phyloP scores from a whole-genome alignment of 2,329 filamentous ascomycete species.

The Zalaria sp. region DNA sequence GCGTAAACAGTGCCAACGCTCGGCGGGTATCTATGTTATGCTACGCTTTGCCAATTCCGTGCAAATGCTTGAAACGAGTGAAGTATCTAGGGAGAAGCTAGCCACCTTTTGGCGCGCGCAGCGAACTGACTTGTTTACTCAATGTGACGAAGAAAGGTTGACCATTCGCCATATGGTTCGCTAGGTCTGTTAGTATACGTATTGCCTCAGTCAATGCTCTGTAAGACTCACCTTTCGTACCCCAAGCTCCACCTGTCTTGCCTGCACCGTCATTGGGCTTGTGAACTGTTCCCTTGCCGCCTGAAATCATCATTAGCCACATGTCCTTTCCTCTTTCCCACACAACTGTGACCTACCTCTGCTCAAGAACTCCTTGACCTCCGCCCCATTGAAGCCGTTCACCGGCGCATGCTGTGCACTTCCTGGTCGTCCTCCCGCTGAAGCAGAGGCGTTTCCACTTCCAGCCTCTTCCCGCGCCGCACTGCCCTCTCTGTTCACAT shows the following conservation, averaged over 20 bases:
- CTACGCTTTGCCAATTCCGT: neutral
- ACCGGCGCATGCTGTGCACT: constrained; percentile 15
- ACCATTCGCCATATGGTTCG: constrained; percentile 27
- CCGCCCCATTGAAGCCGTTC: constrained; percentile 28
- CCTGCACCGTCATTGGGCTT: constrained; percentile 8
- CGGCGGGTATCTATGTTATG: neutral
- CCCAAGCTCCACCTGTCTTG: constrained; percentile 24
- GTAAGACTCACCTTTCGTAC: constrained; percentile 20
- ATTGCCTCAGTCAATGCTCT: neutral
- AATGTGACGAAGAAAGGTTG: constrained; percentile 31
- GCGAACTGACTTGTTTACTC: constrained; percentile 27
- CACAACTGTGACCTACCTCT: constrained; percentile 10
- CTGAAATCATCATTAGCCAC: constrained; percentile 7
- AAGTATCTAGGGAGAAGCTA: neutral
- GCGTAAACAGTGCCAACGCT: neutral
- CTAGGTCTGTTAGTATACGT: constrained; percentile 1
- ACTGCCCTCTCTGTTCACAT: neutral
- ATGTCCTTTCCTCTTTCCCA: too few species aligned
- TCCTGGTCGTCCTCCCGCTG: constrained; percentile 2
- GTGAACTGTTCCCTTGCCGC: constrained; percentile 13
- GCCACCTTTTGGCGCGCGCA: constrained; percentile 14
- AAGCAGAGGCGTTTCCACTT: neutral
- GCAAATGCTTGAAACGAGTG: neutral
- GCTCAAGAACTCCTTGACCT: constrained; percentile 27
- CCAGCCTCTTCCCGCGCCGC: neutral